phyloP scores from a whole-genome alignment of 2,329 filamentous ascomycete genomes.

The Leptosphaerulina australis region DNA sequence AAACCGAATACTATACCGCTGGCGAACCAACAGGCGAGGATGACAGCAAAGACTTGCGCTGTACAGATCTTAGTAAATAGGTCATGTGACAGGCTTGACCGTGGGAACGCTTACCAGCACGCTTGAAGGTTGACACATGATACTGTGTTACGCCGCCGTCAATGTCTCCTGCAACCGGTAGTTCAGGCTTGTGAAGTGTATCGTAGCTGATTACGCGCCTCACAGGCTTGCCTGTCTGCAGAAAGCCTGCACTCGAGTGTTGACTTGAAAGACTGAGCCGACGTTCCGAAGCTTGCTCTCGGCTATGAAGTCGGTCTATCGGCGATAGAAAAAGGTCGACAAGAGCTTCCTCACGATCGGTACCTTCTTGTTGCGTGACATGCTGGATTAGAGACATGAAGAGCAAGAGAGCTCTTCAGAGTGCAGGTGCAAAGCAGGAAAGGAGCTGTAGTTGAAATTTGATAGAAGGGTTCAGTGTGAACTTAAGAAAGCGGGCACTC shows the following conservation, averaged over 20 bases:
- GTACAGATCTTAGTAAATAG: constrained; percentile 16
- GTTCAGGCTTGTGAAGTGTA: constrained; percentile 51
- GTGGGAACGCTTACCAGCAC: constrained; percentile 36
- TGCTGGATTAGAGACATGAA: constrained; percentile 60
- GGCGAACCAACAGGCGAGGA: constrained; percentile 49
- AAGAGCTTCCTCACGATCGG: constrained; percentile 53
- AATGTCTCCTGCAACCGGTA: constrained; percentile 45
- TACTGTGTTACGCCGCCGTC: constrained; percentile 57
- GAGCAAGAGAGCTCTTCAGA: constrained; percentile 18
- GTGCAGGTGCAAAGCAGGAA: constrained; percentile 17
- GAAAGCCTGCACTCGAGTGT: constrained; percentile 28
- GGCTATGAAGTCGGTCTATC: constrained; percentile 39
- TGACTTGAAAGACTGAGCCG: constrained; percentile 41
- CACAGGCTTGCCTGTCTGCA: constrained; percentile 39
- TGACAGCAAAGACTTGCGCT: constrained; percentile 45
- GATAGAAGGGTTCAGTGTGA: constrained; percentile 6
- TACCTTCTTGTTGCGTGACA: constrained; percentile 57
- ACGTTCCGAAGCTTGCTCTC: constrained; percentile 37
- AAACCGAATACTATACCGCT: constrained; percentile 52
- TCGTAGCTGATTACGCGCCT: constrained; percentile 56
- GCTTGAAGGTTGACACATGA: constrained; percentile 51
- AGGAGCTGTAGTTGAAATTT: constrained; percentile 10
- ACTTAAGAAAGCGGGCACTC: constrained; percentile 12
- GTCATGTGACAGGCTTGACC: constrained; percentile 6
- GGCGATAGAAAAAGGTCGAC: constrained; percentile 45